phyloP scores from a whole-genome alignment of 768 basidiomycete genomes.

The Hysterangium stoloniferum region DNA sequence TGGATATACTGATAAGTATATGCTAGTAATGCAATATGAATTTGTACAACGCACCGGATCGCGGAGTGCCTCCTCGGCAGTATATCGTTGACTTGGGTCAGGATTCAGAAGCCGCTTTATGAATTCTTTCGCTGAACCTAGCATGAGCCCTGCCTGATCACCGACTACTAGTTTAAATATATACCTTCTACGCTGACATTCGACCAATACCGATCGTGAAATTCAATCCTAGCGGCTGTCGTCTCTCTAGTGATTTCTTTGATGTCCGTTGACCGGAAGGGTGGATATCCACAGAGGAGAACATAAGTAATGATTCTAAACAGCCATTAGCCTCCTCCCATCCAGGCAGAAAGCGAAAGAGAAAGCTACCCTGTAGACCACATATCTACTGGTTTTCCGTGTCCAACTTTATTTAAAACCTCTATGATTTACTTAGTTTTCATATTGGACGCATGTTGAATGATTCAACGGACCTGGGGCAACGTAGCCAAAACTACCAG shows the following conservation, averaged over 20 bases:
- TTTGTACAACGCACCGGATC: conserved; percentile 51
- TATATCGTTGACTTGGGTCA: conserved; percentile 63
- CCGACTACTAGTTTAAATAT: conserved; percentile 13
- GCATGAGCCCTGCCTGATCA: no score
- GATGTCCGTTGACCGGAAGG: conserved; percentile 81
- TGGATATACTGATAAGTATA: not conserved
- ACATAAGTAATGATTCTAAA: conserved; percentile 89
- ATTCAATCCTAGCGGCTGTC: conserved; percentile 76
- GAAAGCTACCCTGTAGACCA: conserved; percentile 81
- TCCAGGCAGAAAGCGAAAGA: not conserved
- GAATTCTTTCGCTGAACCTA: conserved; percentile 68
- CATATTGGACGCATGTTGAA: not conserved
- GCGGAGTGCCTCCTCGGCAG: conserved; percentile 60
- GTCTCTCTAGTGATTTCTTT: conserved; percentile 75
- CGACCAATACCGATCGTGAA: conserved; percentile 92
- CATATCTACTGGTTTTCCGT: conserved; percentile 88
- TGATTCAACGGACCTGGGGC: conserved; percentile 46
- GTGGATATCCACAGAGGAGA: conserved; percentile 89
- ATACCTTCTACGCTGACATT: conserved; percentile 75
- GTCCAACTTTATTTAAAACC: conserved; percentile 71
- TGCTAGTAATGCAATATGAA: not conserved
- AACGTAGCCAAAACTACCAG: conserved; percentile 83
- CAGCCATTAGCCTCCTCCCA: not conserved
- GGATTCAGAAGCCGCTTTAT: conserved; percentile 63
- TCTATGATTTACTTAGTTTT: conserved; percentile 29